Evolutionary conservation across 108 stramenopile genomes (phyloP), one percentile per base, ranked within the genome.

Genomic region (Chaetoceros muelleri): DNA sequence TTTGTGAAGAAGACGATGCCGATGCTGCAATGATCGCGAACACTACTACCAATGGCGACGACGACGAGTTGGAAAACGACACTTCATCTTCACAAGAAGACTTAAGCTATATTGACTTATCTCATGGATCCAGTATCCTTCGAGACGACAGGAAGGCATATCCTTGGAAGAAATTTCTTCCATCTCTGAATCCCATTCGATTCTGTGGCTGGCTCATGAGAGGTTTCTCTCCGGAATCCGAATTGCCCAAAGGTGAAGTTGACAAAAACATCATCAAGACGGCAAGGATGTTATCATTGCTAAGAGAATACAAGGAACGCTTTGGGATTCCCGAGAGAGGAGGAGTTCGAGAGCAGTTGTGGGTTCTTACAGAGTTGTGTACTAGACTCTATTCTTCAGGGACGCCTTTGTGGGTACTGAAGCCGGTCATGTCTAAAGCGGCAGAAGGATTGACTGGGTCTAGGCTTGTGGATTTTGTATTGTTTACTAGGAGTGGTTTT

Each of bases 361-460:
- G 17, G 17, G 55, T 68, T 26, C 30, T 68, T 28, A 45, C 24
- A 7, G 61, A 68, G 30, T 2, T 68, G 8, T 51, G 28, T 21
- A 8, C 47, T 16, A 51, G 57, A 17, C 40, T 68, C 21, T 68
- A 68, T 31, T 19, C 3, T 0, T 52, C 59, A 24, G 67, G 67
- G 7, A 44, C 67, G 19, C 67, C 67, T 18, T 21, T 62, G 10
- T 68, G 67, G 67, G 55, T 25, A 3, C 24, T 68, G 30, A 46
- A 68, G 28, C 46, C 61, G 0, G 67, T 62, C 28, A 61, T 68
- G 67, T 25, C 50, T 24, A 29, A 48, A 44, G 67, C 61, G 0
- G 67, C 67, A 2, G 44, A 55, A 48, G 67, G 67, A 24, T 27
- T 68, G 3, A 68, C 67, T 13, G 67, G 67, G 1, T 30, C 25